Percentiles rank a stretch among this genome's conserved stretches.
phyloP scores from a whole-genome alignment of 805 yeast genomes.

The Spathaspora arborariae region DNA sequence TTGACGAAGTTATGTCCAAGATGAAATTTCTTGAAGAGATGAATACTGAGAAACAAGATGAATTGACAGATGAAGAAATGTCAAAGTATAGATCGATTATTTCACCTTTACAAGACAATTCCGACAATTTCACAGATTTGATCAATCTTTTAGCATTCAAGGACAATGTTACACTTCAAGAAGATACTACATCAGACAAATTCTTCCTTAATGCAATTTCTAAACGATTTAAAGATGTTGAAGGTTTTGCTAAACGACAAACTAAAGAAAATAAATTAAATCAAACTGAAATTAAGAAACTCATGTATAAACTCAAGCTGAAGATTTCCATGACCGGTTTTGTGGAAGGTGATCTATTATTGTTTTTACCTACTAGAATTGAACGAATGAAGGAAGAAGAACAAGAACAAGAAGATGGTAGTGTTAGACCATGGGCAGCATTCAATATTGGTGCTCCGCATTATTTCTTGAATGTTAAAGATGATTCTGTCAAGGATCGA shows the following conservation, averaged over 20 bases:
- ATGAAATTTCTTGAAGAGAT: conserved; percentile 47
- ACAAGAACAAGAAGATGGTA: background rate
- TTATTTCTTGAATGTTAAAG: conserved; percentile 57
- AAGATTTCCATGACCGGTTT: conserved; percentile 69
- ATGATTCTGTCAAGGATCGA: conserved; percentile 33
- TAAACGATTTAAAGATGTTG: conserved; percentile 84
- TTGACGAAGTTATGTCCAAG: conserved; percentile 33
- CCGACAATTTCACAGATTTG: background rate
- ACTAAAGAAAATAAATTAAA: conserved; percentile 65
- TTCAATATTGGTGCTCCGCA: conserved; percentile 88
- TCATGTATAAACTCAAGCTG: conserved; percentile 33
- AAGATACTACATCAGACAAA: conserved; percentile 16
- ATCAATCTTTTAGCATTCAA: conserved; percentile 23
- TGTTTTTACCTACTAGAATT: conserved; percentile 76
- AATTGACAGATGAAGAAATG: background rate
- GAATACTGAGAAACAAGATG: background rate
- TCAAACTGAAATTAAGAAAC: conserved; percentile 41
- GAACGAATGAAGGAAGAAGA: conserved; percentile 22
- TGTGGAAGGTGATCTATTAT: conserved; percentile 68
- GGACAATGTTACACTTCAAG: conserved; percentile 22
- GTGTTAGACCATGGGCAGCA: conserved; percentile 77
- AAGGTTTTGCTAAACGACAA: conserved; percentile 78
- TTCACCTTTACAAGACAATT: background rate
- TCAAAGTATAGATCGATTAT: background rate
- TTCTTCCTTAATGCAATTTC: conserved; percentile 46